A percentile compares a stretch with the other conserved stretches of the same genome.
Conservation (phyloP, 2,329 filamentous ascomycete species). For the Didymella pinodella region DNA sequence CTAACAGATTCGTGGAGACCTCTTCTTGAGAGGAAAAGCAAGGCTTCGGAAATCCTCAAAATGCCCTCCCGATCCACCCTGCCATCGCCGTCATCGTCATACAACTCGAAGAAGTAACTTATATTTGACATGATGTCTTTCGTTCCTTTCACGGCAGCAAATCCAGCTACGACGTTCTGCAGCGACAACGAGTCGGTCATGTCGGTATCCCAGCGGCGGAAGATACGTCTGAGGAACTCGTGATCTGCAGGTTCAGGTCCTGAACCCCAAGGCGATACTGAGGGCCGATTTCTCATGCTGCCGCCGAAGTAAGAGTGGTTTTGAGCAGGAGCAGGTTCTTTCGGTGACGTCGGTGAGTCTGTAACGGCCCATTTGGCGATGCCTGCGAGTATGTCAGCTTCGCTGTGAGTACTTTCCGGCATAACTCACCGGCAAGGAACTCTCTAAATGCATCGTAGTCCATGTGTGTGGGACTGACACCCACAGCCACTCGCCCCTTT, state of each 20-base stretch:
- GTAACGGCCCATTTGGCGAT: conserved; percentile 93
- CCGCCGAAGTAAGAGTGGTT: conserved; percentile 66
- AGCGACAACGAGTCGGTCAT: conserved; percentile 79
- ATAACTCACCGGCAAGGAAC: conserved; percentile 73
- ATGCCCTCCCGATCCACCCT: conserved; percentile 96
- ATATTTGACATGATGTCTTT: conserved; percentile 98
- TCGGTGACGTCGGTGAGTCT: conserved; percentile 75
- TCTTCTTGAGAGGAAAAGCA: conserved; percentile 89
- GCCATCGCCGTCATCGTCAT: conserved; percentile 91
- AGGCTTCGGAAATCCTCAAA: conserved; percentile 88
- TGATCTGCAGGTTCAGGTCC: conserved; percentile 83
- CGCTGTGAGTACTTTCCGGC: neutral
- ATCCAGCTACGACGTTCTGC: conserved; percentile 88
- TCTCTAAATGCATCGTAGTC: conserved; percentile 96
- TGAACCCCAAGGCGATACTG: conserved; percentile 64
- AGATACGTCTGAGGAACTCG: conserved; percentile 90
- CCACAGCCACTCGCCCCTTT: conserved; percentile 85
- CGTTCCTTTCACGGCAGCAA: conserved; percentile 90
- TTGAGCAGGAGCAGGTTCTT: conserved; percentile 57
- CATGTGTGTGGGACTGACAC: conserved; percentile 91
- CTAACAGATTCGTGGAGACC: conserved; percentile 80
- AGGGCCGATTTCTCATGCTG: conserved; percentile 51
- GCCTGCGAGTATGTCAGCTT: conserved; percentile 51
- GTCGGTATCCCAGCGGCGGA: conserved; percentile 86
- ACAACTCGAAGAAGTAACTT: conserved; percentile 96